Evolutionary conservation across 805 yeast species (phyloP).

Genomic region (Kluyveromyces lactis): DNA sequence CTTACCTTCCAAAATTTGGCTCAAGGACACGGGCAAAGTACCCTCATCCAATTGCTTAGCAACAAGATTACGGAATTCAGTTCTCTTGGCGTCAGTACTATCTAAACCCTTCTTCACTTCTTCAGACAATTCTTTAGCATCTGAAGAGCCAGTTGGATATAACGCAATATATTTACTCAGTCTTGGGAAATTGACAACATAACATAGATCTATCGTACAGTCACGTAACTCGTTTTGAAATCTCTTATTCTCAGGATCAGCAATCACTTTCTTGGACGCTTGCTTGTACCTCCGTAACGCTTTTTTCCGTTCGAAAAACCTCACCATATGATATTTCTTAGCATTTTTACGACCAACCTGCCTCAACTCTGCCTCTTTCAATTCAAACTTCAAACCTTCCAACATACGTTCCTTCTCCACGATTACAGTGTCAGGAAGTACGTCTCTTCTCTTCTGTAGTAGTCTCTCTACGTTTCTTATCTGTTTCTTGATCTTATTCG

Average conservation of each 20-base stretch:
- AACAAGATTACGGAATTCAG: constrained; percentile 44
- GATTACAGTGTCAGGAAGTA: constrained; percentile 54
- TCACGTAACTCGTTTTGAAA: constrained; percentile 35
- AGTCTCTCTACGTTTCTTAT: constrained; percentile 80
- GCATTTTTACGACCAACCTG: constrained; percentile 44
- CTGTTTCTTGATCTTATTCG: constrained; percentile 65
- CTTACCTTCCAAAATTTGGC: constrained; percentile 34
- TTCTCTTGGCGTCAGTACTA: constrained; percentile 36
- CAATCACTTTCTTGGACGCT: constrained; percentile 27
- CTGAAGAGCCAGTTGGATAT: constrained; percentile 39
- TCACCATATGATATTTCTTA: constrained; percentile 83
- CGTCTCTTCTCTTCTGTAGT: constrained; percentile 43
- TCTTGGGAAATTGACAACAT: constrained; percentile 69
- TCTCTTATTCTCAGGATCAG: constrained; percentile 18
- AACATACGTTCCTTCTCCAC: constrained; percentile 70
- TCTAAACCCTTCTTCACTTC: constrained; percentile 34
- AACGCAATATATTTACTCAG: constrained; percentile 72
- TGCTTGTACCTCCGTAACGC: constrained; percentile 62
- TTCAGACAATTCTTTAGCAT: constrained; percentile 14
- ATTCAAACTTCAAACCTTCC: constrained; percentile 52
- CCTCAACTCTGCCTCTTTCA: constrained; percentile 38
- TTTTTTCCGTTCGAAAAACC: constrained; percentile 85
- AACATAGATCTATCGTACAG: constrained; percentile 62
- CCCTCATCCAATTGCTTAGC: constrained; percentile 44
- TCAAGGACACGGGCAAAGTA: constrained; percentile 49